phyloP scores from a whole-genome alignment of 139 green algal genomes.

The Picochlorum sp. region DNA sequence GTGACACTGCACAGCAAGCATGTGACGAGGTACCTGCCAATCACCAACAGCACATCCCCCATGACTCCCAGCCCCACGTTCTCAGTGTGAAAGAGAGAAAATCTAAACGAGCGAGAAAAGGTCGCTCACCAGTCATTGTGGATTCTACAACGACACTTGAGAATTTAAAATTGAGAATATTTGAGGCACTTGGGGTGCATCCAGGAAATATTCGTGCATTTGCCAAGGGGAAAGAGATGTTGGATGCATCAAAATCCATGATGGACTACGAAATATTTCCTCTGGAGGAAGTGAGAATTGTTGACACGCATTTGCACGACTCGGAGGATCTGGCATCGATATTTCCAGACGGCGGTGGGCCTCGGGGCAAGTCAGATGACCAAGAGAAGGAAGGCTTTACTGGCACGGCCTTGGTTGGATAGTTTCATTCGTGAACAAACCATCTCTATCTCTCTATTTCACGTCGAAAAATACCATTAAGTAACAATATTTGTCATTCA shows the following conservation, averaged over 20 bases:
- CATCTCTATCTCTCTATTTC: too few relatives aligned
- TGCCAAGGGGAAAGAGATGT: conserved; percentile 19
- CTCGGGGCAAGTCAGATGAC: not conserved
- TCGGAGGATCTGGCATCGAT: conserved; percentile 10
- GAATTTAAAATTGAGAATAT: conserved; percentile 40
- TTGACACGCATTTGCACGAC: conserved; percentile 26
- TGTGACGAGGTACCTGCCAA: not conserved
- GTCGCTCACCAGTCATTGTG: conserved; percentile 31
- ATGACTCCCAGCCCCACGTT: not conserved
- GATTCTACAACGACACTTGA: conserved; percentile 19
- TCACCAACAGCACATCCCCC: not conserved
- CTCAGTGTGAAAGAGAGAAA: conserved; percentile 30
- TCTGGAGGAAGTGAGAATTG: conserved; percentile 34
- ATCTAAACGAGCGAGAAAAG: conserved; percentile 35
- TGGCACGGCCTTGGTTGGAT: conserved; percentile 30
- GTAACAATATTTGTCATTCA: not conserved
- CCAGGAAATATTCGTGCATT: conserved; percentile 42
- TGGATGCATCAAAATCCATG: conserved; percentile 6
- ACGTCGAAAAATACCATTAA: not conserved
- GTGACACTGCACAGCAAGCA: not conserved
- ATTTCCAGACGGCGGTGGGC: not conserved
- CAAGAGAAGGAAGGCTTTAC: conserved; percentile 16
- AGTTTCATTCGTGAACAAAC: not conserved
- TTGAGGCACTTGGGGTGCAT: conserved; percentile 48
- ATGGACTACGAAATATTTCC: conserved; percentile 42